Percentiles rank a stretch among this genome's conserved stretches.
Conservation (phyloP, 1,284 basidiomycete species). For the Apiotrichum porosum region DNA sequence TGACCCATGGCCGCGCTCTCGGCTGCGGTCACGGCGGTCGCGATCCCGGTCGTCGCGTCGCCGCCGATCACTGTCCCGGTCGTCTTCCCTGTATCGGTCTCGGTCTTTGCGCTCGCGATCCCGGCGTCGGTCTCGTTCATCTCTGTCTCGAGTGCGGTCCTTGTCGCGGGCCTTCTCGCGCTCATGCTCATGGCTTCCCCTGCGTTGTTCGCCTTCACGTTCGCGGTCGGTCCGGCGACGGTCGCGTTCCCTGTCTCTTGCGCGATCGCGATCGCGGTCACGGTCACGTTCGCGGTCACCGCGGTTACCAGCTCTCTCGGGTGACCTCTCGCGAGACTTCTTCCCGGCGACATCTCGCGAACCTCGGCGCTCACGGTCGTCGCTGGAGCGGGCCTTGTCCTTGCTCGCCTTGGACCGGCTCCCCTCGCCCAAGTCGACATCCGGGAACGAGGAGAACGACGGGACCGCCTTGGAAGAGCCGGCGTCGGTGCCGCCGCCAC, state of each 20-base stretch:
- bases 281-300: neutral
- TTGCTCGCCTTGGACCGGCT: neutral
- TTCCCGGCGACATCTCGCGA: neutral
- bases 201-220: neutral
- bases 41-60: neutral
- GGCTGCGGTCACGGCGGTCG: neutral
- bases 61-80: neutral
- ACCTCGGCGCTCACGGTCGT: neutral
- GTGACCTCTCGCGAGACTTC: neutral
- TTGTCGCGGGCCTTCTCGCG: no score
- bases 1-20: constrained; percentile 1
- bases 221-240: neutral
- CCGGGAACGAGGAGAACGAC: constrained; percentile 19
- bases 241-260: neutral
- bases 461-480: neutral
- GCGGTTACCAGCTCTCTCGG: neutral
- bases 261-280: neutral
- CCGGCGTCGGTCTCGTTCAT: neutral
- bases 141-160: neutral
- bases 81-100: neutral
- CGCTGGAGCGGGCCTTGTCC: neutral
- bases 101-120: neutral
- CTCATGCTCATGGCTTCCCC: no score
- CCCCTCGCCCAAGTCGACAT: constrained; percentile 2
- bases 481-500: neutral